These are phyloP conservation scores for Kuraishia ogatae DNA, from an alignment of 805 yeast genomes.

Conservation along the genomic window DNA sequence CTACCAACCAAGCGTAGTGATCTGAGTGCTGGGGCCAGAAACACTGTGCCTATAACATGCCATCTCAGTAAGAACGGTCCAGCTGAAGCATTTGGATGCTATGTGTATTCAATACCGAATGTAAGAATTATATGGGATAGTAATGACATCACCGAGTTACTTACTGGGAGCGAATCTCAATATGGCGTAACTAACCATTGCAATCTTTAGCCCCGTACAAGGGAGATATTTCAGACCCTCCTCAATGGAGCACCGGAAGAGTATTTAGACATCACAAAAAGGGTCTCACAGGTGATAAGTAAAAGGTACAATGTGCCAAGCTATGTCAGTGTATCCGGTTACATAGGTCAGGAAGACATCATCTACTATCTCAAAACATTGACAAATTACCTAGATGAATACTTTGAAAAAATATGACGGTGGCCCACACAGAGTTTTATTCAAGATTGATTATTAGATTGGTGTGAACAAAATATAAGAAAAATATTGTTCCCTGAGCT, in stretches of 20 bases:
- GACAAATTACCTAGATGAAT: constrained; percentile 19
- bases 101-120: constrained; percentile 32
- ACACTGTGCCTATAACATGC: constrained; percentile 24
- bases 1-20: not conserved
- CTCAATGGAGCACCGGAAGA: constrained; percentile 32
- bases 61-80: constrained; percentile 25
- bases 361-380: constrained; percentile 19
- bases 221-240: constrained; percentile 30
- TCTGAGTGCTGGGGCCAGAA: not conserved
- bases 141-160: too few relatives aligned
- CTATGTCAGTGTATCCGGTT: constrained; percentile 36
- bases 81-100: constrained; percentile 28
- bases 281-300: constrained; percentile 31
- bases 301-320: constrained; percentile 32
- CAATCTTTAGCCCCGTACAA: constrained; percentile 3
- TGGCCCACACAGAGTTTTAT: too few relatives aligned
- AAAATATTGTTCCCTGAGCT: too few relatives aligned
- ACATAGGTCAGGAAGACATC: constrained; percentile 24
- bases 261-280: constrained; percentile 32
- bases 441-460: not conserved
- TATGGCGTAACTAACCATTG: constrained; percentile 1
- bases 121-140: constrained; percentile 13
- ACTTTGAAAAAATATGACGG: not conserved
- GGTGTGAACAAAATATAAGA: not conserved
- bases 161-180: not conserved